Percentiles rank a stretch among this genome's conserved stretches.
Conservation (phyloP, 192 early-diverging fungal genomes). For the Backusella luteola region DNA sequence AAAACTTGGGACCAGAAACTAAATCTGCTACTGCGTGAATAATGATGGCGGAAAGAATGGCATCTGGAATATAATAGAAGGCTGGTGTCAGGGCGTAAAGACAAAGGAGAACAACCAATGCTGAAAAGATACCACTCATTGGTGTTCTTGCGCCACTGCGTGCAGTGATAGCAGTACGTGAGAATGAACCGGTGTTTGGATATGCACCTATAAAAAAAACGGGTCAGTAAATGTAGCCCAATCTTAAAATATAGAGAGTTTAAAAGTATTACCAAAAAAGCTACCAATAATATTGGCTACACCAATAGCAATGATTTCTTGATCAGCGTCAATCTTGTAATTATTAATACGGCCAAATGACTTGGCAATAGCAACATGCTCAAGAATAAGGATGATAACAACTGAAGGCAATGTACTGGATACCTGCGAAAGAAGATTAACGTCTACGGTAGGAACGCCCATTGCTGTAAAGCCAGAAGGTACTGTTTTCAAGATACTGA, state of each 20-base stretch:
- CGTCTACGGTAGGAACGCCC: constrained; percentile 51
- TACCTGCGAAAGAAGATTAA: constrained; percentile 49
- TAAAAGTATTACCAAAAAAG: constrained; percentile 57
- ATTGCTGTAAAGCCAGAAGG: constrained; percentile 74
- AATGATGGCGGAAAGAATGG: constrained; percentile 76
- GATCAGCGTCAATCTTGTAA: constrained; percentile 75
- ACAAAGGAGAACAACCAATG: constrained; percentile 71
- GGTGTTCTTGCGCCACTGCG: constrained; percentile 81
- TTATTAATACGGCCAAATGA: constrained; percentile 84
- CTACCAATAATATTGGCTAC: constrained; percentile 84
- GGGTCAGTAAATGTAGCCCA: neutral
- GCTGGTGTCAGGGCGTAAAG: constrained; percentile 71
- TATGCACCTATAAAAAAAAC: constrained; percentile 43
- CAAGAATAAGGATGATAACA: constrained; percentile 76
- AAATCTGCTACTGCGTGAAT: constrained; percentile 79
- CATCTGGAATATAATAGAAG: constrained; percentile 81
- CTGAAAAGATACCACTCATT: constrained; percentile 74
- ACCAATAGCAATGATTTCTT: constrained; percentile 83
- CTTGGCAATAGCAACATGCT: constrained; percentile 90
- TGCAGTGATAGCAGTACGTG: constrained; percentile 85
- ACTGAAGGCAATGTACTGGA: constrained; percentile 60
- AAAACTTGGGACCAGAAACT: constrained; percentile 52
- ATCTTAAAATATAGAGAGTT: neutral
- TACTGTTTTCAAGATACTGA: constrained; percentile 68
- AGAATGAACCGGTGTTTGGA: constrained; percentile 90